phyloP scores from a whole-genome alignment of 108 stramenopile species.

The Nitzschia palea region DNA sequence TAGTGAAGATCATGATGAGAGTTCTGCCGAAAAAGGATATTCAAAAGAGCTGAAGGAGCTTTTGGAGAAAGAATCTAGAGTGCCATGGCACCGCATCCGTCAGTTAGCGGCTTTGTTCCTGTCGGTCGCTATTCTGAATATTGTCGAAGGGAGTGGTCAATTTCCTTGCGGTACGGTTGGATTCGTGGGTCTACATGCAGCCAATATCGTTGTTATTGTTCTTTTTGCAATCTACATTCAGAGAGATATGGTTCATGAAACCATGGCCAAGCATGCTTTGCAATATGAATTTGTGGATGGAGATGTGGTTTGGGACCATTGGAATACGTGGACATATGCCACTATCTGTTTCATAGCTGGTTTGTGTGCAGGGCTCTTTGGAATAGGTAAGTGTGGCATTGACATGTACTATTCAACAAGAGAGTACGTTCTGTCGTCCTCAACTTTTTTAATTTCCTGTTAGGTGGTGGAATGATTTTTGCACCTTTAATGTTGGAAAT shows the following conservation, averaged over 20 bases:
- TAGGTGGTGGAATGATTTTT: conserved; percentile 93
- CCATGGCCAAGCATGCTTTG: neutral
- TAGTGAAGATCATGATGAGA: neutral
- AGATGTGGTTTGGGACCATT: conserved; percentile 52
- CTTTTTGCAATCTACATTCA: neutral
- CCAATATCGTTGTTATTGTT: neutral
- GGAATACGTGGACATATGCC: conserved; percentile 76
- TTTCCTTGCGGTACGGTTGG: conserved; percentile 65
- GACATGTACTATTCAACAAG: too few species aligned
- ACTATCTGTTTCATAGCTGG: conserved; percentile 78
- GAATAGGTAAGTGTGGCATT: conserved; percentile 44
- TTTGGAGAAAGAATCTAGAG: neutral
- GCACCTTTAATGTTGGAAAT: conserved; percentile 96
- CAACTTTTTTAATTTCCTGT: conserved; percentile 66
- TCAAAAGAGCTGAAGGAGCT: neutral
- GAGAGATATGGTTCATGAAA: neutral
- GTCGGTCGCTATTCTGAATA: conserved; percentile 37
- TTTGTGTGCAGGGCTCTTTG: conserved; percentile 88
- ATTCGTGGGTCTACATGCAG: conserved; percentile 35
- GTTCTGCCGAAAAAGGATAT: neutral
- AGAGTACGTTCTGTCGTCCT: too few species aligned
- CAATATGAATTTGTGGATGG: conserved; percentile 47
- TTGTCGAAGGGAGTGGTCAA: conserved; percentile 80
- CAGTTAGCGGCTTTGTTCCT: neutral
- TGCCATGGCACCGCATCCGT: neutral